Evolutionary conservation across 139 green algal species (phyloP).

Genomic region (Chlamydomonas eustigma): DNA sequence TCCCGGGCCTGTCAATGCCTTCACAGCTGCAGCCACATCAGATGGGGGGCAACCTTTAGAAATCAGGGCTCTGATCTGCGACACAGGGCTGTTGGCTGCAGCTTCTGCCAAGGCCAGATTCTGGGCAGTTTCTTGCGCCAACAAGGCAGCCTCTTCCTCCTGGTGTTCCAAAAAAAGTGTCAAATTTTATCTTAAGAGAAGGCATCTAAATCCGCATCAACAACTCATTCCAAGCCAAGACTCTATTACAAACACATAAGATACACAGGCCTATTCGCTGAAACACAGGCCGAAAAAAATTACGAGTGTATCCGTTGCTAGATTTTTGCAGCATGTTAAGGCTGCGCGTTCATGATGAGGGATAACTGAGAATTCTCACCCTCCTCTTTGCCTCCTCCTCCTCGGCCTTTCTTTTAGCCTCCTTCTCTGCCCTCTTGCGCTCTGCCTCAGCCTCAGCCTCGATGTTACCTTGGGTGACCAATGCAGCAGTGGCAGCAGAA

Average conservation of each 20-base stretch:
- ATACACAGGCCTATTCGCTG: too few relatives aligned
- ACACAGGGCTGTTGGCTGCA: constrained; percentile 15
- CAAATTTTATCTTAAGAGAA: too few relatives aligned
- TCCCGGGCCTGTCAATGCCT: constrained; percentile 44
- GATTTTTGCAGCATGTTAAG: too few relatives aligned
- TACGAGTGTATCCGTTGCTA: too few relatives aligned
- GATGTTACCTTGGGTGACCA: constrained; percentile 77
- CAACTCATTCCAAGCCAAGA: too few relatives aligned
- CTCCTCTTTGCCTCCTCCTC: constrained; percentile 2
- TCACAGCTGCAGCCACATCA: constrained; percentile 30
- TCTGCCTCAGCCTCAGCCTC: constrained; percentile 63
- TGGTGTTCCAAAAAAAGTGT: too few relatives aligned
- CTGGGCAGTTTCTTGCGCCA: constrained; percentile 17
- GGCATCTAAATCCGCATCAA: too few relatives aligned
- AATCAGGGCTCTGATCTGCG: constrained; percentile 42
- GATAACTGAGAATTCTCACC: too few relatives aligned
- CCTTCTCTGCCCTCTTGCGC: constrained; percentile 24
- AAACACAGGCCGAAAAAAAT: too few relatives aligned
- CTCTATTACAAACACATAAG: too few relatives aligned
- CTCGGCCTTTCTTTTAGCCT: constrained; percentile 4
- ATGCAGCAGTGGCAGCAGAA: constrained; percentile 69
- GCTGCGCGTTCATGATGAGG: too few relatives aligned
- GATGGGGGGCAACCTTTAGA: constrained; percentile 16
- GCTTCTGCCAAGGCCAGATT: constrained; percentile 26
- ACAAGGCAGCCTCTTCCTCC: constrained; percentile 14